phyloP scores from a whole-genome alignment of 768 basidiomycete genomes.

The Leccinum longicurvipes region DNA sequence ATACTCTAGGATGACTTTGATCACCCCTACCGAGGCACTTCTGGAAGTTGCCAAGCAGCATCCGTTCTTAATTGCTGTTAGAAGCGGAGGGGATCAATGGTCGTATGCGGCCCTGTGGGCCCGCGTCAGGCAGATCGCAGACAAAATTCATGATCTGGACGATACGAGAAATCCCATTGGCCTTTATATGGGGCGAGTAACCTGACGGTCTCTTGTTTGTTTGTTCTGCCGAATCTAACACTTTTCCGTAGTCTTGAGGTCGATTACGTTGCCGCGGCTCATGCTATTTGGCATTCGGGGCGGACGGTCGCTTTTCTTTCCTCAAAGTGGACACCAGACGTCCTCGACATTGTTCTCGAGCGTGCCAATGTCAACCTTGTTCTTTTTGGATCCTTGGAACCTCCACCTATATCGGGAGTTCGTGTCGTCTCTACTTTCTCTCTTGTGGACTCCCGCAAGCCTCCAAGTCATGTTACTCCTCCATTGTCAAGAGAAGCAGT shows the following conservation, averaged over 20 bases:
- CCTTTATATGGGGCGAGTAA: slow-evolving; percentile 22
- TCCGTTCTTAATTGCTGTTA: slow-evolving; percentile 18
- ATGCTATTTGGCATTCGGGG: slow-evolving; percentile 29
- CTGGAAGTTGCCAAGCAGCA: slow-evolving; percentile 31
- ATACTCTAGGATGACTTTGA: slow-evolving; percentile 8
- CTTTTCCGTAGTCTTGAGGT: slow-evolving; percentile 22
- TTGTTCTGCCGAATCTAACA: background rate
- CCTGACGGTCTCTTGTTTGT: background rate
- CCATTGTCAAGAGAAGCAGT: slow-evolving; percentile 17
- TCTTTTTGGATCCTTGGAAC: slow-evolving; percentile 17
- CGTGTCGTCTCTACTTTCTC: slow-evolving; percentile 19
- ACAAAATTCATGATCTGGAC: slow-evolving; percentile 23
- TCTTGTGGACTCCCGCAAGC: slow-evolving; percentile 10
- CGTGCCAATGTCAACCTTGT: slow-evolving; percentile 22
- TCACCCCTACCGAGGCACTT: slow-evolving; percentile 30
- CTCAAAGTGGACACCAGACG: slow-evolving; percentile 23
- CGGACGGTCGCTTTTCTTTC: slow-evolving; percentile 28
- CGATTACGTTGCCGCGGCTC: slow-evolving; percentile 27
- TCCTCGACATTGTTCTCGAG: slow-evolving; percentile 19
- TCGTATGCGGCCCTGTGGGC: slow-evolving; percentile 30
- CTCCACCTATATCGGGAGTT: slow-evolving; percentile 8
- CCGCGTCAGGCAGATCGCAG: slow-evolving; percentile 26
- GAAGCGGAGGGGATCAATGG: slow-evolving; percentile 20
- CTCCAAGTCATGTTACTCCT: slow-evolving; percentile 8
- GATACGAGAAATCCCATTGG: slow-evolving; percentile 23